A percentile compares a stretch with the other conserved stretches of the same genome.
These are phyloP conservation scores for Dendrobium huoshanense DNA, from an alignment of 106 monocot genomes.

Conservation along the genomic window DNA sequence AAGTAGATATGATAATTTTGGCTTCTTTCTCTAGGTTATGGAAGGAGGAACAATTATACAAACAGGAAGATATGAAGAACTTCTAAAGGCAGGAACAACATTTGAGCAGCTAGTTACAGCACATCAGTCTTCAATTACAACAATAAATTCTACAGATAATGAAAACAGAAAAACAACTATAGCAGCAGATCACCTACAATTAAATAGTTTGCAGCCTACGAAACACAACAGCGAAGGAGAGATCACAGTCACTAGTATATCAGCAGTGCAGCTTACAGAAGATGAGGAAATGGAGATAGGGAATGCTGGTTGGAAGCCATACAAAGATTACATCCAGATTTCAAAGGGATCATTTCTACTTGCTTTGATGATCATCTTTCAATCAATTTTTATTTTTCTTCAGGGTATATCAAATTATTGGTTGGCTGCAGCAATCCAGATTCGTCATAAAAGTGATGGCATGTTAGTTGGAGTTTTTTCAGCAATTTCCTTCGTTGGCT, in stretches of 20 bases:
- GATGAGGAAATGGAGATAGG: constrained; percentile 74
- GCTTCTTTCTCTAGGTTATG: constrained; percentile 49
- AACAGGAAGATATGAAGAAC: constrained; percentile 58
- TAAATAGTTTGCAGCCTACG: not conserved
- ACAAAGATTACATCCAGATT: constrained; percentile 49
- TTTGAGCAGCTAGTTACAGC: constrained; percentile 79
- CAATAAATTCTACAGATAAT: constrained; percentile 23
- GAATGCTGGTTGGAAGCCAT: constrained; percentile 55
- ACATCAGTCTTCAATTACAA: constrained; percentile 56
- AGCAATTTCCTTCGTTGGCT: constrained; percentile 36
- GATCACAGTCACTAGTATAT: constrained; percentile 10
- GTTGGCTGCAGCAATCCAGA: constrained; percentile 55
- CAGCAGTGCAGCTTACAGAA: constrained; percentile 44
- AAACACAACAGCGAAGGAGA: constrained; percentile 41
- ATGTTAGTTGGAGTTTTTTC: constrained; percentile 58
- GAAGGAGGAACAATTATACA: constrained; percentile 56
- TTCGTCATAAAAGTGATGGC: constrained; percentile 14
- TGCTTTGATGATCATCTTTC: constrained; percentile 17
- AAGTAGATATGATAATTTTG: not conserved
- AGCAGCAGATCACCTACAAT: not conserved
- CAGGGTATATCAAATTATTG: constrained; percentile 63
- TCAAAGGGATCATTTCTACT: constrained; percentile 34
- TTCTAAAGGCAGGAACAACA: constrained; percentile 55
- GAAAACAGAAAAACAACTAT: not conserved
- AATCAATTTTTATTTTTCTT: constrained; percentile 46